Evolutionary conservation across 2,329 filamentous ascomycete genomes (phyloP).

Genomic region (Botryotinia calthae): DNA sequence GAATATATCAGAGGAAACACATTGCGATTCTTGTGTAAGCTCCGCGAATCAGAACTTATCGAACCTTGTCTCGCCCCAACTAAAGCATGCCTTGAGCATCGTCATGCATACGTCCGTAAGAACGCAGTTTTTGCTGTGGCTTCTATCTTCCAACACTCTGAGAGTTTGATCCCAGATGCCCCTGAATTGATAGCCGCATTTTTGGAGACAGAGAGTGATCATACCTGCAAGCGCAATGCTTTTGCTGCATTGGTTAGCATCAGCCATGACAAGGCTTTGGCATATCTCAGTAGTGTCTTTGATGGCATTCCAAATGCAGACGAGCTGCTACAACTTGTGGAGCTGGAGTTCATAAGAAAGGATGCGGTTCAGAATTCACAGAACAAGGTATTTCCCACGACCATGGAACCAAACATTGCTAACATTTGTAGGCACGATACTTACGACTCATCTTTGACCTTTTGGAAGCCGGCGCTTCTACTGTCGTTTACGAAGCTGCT

Average conservation of each 20-base stretch:
- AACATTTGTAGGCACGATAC: slow-evolving; percentile 68
- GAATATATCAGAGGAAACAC: slow-evolving; percentile 98
- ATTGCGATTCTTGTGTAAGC: slow-evolving; percentile 94
- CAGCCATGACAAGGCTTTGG: slow-evolving; percentile 86
- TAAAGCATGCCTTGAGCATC: slow-evolving; percentile 87
- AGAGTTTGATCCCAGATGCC: slow-evolving; percentile 89
- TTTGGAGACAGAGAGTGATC: slow-evolving; percentile 85
- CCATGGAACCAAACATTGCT: slow-evolving; percentile 27
- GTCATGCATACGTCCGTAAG: slow-evolving; percentile 97
- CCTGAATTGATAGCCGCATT: slow-evolving; percentile 88
- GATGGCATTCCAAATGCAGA: slow-evolving; percentile 93
- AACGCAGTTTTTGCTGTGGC: slow-evolving; percentile 95
- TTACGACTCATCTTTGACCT: slow-evolving; percentile 94
- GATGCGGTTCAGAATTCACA: slow-evolving; percentile 92
- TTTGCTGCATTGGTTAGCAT: slow-evolving; percentile 90
- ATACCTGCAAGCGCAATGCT: slow-evolving; percentile 96
- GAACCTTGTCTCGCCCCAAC: slow-evolving; percentile 93
- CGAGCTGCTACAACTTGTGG: slow-evolving; percentile 87
- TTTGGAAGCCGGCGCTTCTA: slow-evolving; percentile 87
- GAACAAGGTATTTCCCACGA: slow-evolving; percentile 68
- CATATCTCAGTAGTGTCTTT: slow-evolving; percentile 85
- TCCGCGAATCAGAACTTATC: slow-evolving; percentile 91
- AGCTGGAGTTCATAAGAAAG: slow-evolving; percentile 96
- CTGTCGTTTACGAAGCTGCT: slow-evolving; percentile 95
- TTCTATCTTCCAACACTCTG: slow-evolving; percentile 88